phyloP scores from a whole-genome alignment of 768 basidiomycete species.

The Sporobolomyces phaffii region DNA sequence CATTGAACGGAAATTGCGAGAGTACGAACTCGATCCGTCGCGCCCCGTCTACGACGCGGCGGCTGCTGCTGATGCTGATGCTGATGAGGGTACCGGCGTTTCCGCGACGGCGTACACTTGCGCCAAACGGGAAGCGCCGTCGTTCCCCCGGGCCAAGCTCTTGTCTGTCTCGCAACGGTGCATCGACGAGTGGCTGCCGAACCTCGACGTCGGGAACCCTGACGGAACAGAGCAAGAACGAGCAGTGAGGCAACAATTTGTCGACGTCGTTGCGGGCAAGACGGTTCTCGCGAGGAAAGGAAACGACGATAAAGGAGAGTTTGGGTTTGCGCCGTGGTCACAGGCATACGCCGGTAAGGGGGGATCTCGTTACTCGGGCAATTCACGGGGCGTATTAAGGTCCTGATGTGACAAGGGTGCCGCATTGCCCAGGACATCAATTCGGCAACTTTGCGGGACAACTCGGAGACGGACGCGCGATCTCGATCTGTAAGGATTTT shows the following conservation, averaged over 20 bases:
- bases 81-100: too few relatives aligned
- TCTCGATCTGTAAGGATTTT: constrained; percentile 72
- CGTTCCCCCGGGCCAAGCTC: constrained; percentile 17
- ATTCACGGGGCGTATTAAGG: too few relatives aligned
- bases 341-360: constrained; percentile 31
- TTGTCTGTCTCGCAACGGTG: constrained; percentile 12
- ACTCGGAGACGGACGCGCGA: constrained; percentile 89
- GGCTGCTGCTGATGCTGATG: not conserved
- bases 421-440: too few relatives aligned
- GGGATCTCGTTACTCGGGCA: too few relatives aligned
- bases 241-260: constrained; percentile 60
- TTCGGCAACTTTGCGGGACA: constrained; percentile 89
- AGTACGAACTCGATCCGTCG: constrained; percentile 19
- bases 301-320: not conserved
- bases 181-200: constrained; percentile 26
- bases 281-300: constrained; percentile 56
- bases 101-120: constrained; percentile 6
- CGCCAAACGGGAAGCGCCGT: not conserved
- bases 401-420: too few relatives aligned
- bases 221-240: constrained; percentile 39
- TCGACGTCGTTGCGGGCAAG: constrained; percentile 75
- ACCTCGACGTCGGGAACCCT: constrained; percentile 37
- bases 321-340: constrained; percentile 34
- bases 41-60: constrained; percentile 18
- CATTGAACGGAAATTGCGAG: constrained; percentile 28